These are phyloP conservation scores for Protomyces pachydermus DNA, from an alignment of 1,139 yeast genomes.

Conservation along the genomic window DNA sequence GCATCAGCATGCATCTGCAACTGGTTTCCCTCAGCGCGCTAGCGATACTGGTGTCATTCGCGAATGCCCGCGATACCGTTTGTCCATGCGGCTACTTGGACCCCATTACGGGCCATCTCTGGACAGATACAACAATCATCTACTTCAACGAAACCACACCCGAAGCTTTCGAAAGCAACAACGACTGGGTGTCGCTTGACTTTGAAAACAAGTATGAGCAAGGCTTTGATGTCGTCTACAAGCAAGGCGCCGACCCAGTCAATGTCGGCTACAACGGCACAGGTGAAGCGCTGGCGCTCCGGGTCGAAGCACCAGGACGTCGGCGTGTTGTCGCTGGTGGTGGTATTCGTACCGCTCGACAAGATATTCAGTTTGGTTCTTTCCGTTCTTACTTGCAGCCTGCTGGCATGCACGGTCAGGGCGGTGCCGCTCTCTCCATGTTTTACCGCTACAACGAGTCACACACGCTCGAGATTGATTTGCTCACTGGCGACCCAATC, in stretches of 20 bases:
- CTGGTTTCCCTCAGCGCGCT: background rate
- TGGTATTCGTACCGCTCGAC: conserved; percentile 23
- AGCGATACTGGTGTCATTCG: background rate
- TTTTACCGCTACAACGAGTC: conserved; percentile 20
- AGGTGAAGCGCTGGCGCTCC: conserved; percentile 7
- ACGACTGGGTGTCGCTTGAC: conserved; percentile 8
- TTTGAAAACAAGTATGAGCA: conserved; percentile 9
- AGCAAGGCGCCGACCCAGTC: conserved; percentile 7
- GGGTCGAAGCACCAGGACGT: conserved; percentile 6
- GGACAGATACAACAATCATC: conserved; percentile 23
- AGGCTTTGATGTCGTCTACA: conserved; percentile 10
- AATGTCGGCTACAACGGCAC: conserved; percentile 10
- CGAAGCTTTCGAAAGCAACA: background rate
- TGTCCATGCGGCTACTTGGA: conserved; percentile 24
- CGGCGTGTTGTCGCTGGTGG: conserved; percentile 17
- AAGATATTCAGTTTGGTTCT: conserved; percentile 22
- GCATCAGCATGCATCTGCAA: background rate
- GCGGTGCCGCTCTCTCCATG: conserved; percentile 18
- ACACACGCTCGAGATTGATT: conserved; percentile 8
- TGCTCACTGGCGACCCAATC: conserved; percentile 1
- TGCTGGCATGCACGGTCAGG: conserved; percentile 1
- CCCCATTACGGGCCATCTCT: conserved; percentile 14
- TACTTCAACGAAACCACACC: conserved; percentile 25
- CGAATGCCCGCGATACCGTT: conserved; percentile 6
- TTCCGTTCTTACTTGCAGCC: conserved; percentile 20